A percentile compares a stretch with the other conserved stretches of the same genome.
These are phyloP conservation scores for Paulownia fortunei DNA, from an alignment of 257 asterid genomes.

Conservation along the genomic window DNA sequence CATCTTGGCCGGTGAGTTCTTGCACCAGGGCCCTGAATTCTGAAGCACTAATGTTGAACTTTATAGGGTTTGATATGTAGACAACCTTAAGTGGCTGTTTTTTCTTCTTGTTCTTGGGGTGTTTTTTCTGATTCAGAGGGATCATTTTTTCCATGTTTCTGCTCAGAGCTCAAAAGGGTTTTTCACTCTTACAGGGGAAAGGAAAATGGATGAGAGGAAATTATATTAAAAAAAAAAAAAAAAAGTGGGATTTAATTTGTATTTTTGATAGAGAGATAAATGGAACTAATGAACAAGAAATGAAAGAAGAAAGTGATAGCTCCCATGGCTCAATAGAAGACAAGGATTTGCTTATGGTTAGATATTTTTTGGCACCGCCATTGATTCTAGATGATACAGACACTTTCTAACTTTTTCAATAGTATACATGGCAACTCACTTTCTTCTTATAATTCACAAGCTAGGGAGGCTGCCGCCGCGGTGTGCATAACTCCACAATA, in stretches of 20 bases:
- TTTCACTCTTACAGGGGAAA: neutral
- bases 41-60: conserved; percentile 55
- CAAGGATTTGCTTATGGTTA: too few relatives aligned
- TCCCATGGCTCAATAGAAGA: too few relatives aligned
- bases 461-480: too few relatives aligned
- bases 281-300: too few relatives aligned
- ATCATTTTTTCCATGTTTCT: neutral
- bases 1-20: conserved; percentile 62
- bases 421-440: too few relatives aligned
- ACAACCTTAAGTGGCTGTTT: conserved; percentile 53
- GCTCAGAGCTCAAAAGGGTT: neutral
- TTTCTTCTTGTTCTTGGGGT: conserved; percentile 35
- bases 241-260: neutral
- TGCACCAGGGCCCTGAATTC: conserved; percentile 62
- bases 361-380: too few relatives aligned
- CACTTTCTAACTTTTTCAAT: too few relatives aligned
- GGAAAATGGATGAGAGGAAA: neutral
- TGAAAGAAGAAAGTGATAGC: too few relatives aligned
- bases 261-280: too few relatives aligned
- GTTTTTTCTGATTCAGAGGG: conserved; percentile 28
- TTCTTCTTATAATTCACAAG: too few relatives aligned
- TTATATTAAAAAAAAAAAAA: neutral
- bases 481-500: too few relatives aligned
- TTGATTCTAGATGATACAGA: too few relatives aligned
- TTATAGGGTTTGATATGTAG: conserved; percentile 67